These are phyloP conservation scores for Cercophora samala DNA, from an alignment of 495 filamentous ascomycete genomes.

Conservation along the genomic window DNA sequence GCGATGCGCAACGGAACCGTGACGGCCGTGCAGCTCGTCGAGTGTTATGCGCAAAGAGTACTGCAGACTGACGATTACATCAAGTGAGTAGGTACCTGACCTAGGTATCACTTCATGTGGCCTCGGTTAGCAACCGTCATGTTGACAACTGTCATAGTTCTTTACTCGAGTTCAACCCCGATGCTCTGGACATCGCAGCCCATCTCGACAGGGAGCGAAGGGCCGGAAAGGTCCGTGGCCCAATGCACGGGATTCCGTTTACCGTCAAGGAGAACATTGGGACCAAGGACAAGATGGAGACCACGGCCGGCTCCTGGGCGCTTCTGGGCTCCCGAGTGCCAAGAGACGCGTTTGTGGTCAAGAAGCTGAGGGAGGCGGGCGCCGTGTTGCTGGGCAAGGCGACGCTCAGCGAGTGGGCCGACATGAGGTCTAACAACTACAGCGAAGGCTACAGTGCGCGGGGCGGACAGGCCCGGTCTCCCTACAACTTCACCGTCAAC, in stretches of 20 bases:
- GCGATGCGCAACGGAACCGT: conserved; percentile 38
- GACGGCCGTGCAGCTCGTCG: conserved; percentile 47
- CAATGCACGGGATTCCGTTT: conserved; percentile 70
- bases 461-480: conserved; percentile 61
- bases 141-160: conserved; percentile 33
- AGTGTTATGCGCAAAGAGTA: conserved; percentile 52
- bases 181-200: conserved; percentile 52
- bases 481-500: conserved; percentile 68
- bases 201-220: conserved; percentile 57
- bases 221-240: conserved; percentile 52
- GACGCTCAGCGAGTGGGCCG: conserved; percentile 69
- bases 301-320: conserved; percentile 48
- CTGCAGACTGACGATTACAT: conserved; percentile 56
- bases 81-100: conserved; percentile 57
- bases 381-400: conserved; percentile 68
- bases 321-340: conserved; percentile 63
- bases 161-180: conserved; percentile 56
- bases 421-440: conserved; percentile 66
- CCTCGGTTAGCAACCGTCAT: too few species aligned
- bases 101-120: too few species aligned
- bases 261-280: conserved; percentile 59
- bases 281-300: conserved; percentile 44
- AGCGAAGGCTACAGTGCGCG: conserved; percentile 65
- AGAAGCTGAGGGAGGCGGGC: conserved; percentile 58
- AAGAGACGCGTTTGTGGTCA: conserved; percentile 61